Conservation (phyloP, 2,329 filamentous ascomycete genomes). For the Aspergillus texensis region DNA sequence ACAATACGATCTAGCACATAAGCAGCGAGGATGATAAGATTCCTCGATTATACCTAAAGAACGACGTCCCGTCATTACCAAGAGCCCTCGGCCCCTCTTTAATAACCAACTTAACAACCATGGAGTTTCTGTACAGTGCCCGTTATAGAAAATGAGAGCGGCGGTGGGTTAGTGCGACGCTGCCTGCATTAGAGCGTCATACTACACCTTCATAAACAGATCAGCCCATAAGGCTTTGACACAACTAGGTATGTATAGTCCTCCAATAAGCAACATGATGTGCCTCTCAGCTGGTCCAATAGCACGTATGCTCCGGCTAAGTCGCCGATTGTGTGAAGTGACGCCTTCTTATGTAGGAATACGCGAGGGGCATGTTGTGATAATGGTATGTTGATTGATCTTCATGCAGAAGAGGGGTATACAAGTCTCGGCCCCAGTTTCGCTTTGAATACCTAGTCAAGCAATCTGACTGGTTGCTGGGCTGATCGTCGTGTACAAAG, state of each 20-base stretch:
- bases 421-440: background rate
- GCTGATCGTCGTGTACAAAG: background rate
- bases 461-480: background rate
- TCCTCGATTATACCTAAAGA: background rate
- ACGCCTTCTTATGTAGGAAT: background rate
- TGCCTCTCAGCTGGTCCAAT: constrained; percentile 8
- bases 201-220: constrained; percentile 6
- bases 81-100: background rate
- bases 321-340: background rate
- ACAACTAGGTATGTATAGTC: background rate
- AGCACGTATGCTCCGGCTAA: background rate
- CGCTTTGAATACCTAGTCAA: background rate
- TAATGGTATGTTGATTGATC: constrained; percentile 8
- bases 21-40: background rate
- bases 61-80: background rate
- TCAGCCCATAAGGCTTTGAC: constrained; percentile 11
- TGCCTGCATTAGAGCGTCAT: constrained; percentile 8
- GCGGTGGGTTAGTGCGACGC: constrained; percentile 2
- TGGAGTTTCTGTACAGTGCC: background rate
- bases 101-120: background rate
- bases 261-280: background rate
- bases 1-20: background rate
- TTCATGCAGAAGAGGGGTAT: constrained; percentile 12
- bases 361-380: constrained; percentile 1
- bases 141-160: background rate